Evolutionary conservation across 169 alveolate genomes (phyloP), one percentile per base, ranked within the genome.

Genomic region (Perkinsus marinus): DNA sequence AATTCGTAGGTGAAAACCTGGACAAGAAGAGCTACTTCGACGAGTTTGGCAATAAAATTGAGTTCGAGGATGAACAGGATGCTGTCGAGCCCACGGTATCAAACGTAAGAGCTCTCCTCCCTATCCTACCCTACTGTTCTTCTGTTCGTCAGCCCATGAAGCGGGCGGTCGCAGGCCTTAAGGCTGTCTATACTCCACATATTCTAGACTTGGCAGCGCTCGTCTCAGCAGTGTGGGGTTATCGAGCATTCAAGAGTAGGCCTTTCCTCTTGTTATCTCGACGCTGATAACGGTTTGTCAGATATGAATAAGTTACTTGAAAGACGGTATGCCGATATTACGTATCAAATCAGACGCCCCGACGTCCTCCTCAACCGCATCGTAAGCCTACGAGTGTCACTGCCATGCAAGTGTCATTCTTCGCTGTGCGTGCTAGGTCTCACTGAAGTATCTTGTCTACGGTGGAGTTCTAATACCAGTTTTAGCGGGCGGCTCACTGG

Each of bases 301-400:
- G 79, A 57, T 36, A 68, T 93, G 43, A 92, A 93, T 22, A 91
- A 91, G 37, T 90, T 89, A 16, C 93, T 92, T 13, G 89, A 43
- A 9, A 90, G 91, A 39, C 93, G 94, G 41, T 93, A 93, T 39
- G 90, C 94, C 17, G 94, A 93, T 91, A 93, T 91, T 39, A 90
- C 93, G 43, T 93, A 92, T 90, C 95, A 93, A 38, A 93, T 93
- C 39, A 91, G 95, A 39, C 93, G 95, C 69, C 95, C 95, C 0
- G 94, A 92, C 46, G 91, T 92, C 10, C 34, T 93, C 37, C 90
- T 92, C 39, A 91, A 92, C 36, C 92, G 95, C 90, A 89, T 93
- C 7, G 79, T 57, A 57, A 13, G 34, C 46, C 79, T 57, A 30
- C 34, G 79, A 19, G 7, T 7, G 5, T 57, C 79, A 57, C 79